A percentile compares a stretch with the other conserved stretches of the same genome.
These are phyloP conservation scores for Rhytidhysteron rufulum DNA, from an alignment of 2,329 filamentous ascomycete species.

Conservation along the genomic window DNA sequence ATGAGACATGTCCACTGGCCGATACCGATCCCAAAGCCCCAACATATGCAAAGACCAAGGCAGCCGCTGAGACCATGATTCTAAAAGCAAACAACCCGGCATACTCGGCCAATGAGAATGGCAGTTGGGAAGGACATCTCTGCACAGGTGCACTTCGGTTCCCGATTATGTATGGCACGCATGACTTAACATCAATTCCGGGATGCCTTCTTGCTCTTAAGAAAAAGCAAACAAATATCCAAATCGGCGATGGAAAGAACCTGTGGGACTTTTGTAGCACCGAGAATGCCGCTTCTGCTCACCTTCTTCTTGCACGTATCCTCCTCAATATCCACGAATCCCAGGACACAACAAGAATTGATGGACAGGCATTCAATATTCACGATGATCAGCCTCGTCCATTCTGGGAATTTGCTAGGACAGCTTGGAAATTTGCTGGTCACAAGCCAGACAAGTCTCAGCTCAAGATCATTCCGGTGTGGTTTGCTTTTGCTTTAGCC, in stretches of 20 bases:
- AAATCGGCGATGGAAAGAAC: slow-evolving; percentile 24
- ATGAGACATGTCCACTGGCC: slow-evolving; percentile 9
- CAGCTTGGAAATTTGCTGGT: slow-evolving; percentile 19
- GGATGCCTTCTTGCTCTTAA: slow-evolving; percentile 9
- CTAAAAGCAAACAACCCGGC: slow-evolving; percentile 9
- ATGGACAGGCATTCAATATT: slow-evolving; percentile 33
- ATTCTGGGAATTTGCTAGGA: slow-evolving; percentile 34
- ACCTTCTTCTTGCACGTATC: slow-evolving; percentile 23
- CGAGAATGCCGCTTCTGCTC: slow-evolving; percentile 21
- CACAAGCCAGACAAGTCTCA: slow-evolving; percentile 14
- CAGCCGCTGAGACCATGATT: slow-evolving; percentile 10
- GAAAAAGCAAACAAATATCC: slow-evolving; percentile 23
- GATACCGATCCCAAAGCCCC: slow-evolving; percentile 9
- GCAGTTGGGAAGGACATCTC: slow-evolving; percentile 8
- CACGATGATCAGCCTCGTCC: slow-evolving; percentile 27
- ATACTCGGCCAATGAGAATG: neutral
- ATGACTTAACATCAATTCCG: slow-evolving; percentile 8
- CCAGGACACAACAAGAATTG: slow-evolving; percentile 13
- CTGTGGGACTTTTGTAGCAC: slow-evolving; percentile 26
- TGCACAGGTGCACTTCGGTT: slow-evolving; percentile 9
- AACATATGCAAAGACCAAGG: slow-evolving; percentile 12
- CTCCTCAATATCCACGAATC: slow-evolving; percentile 19
- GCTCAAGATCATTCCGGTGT: slow-evolving; percentile 15
- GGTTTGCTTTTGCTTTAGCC: slow-evolving; percentile 20
- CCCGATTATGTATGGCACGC: slow-evolving; percentile 12